These are phyloP conservation scores for Cercospora citrullina DNA, from an alignment of 2,329 filamentous ascomycete genomes.

Conservation along the genomic window DNA sequence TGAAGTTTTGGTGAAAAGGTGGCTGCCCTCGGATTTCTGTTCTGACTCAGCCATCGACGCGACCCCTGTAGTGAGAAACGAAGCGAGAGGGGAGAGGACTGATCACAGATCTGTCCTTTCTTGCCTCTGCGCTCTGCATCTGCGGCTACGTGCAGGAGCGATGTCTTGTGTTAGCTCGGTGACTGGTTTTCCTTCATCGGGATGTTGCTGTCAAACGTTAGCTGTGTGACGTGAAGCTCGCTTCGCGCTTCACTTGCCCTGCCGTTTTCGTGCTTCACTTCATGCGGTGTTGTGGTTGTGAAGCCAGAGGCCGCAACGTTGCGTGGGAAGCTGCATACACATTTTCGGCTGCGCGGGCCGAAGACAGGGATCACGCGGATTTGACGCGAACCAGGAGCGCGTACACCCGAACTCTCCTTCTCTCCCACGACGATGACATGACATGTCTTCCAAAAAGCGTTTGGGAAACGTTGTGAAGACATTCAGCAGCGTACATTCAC, in stretches of 20 bases:
- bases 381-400: neutral
- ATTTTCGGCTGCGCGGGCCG: constrained; percentile 2
- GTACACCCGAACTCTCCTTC: neutral
- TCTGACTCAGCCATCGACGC: constrained; percentile 34
- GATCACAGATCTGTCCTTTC: constrained; percentile 7
- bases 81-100: neutral
- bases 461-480: neutral
- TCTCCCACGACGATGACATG: neutral
- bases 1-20: constrained; percentile 14
- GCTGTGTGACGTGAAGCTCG: constrained; percentile 4
- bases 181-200: constrained; percentile 27
- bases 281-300: constrained; percentile 6
- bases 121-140: constrained; percentile 7
- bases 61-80: constrained; percentile 17
- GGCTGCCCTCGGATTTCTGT: constrained; percentile 35
- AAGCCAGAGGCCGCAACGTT: constrained; percentile 1
- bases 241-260: neutral
- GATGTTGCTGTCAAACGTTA: neutral
- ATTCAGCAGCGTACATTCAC: neutral
- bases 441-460: neutral
- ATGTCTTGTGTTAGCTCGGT: constrained; percentile 30
- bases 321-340: constrained; percentile 5
- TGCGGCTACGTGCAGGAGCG: constrained; percentile 29
- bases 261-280: constrained; percentile 5
- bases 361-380: neutral